Percentiles rank a stretch among this genome's conserved stretches.
Conservation (phyloP, 2,329 filamentous ascomycete genomes). For the Tolypocladium endophyticum region DNA sequence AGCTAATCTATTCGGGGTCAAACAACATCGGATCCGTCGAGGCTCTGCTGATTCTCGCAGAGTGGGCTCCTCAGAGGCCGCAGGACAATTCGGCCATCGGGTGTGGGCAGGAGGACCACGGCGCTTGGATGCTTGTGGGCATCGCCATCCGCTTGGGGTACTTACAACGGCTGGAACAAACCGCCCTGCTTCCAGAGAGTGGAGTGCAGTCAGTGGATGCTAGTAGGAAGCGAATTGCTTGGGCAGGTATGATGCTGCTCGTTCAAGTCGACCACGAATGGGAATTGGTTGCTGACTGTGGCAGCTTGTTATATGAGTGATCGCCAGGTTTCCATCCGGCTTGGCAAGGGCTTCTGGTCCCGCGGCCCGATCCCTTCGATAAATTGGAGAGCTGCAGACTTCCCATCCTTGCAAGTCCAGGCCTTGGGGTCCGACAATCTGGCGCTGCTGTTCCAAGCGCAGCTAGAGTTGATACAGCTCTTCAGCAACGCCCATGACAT, state of each 20-base stretch:
- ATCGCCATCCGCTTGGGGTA: constrained; percentile 60
- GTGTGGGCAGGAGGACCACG: constrained; percentile 62
- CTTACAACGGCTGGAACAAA: constrained; percentile 58
- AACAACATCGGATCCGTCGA: constrained; percentile 63
- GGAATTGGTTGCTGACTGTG: background rate
- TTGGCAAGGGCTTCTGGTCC: constrained; percentile 66
- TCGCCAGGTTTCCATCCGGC: constrained; percentile 57
- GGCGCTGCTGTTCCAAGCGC: constrained; percentile 59
- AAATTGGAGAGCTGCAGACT: constrained; percentile 53
- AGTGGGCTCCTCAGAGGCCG: constrained; percentile 61
- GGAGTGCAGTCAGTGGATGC: constrained; percentile 48
- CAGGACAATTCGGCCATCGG: constrained; percentile 53
- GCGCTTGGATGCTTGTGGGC: constrained; percentile 69
- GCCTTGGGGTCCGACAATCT: constrained; percentile 53
- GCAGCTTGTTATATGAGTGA: constrained; percentile 54
- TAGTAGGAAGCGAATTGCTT: constrained; percentile 55
- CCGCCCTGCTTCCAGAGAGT: constrained; percentile 51
- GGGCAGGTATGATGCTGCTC: constrained; percentile 37
- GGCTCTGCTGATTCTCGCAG: constrained; percentile 56
- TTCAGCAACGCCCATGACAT: constrained; percentile 68
- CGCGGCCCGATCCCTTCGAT: constrained; percentile 58
- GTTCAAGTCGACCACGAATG: background rate
- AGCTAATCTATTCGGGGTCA: constrained; percentile 54
- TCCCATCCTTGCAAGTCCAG: constrained; percentile 52
- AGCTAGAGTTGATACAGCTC: constrained; percentile 59